Conservation (phyloP, 2,329 filamentous ascomycete species). For the Ustulina deusta region DNA sequence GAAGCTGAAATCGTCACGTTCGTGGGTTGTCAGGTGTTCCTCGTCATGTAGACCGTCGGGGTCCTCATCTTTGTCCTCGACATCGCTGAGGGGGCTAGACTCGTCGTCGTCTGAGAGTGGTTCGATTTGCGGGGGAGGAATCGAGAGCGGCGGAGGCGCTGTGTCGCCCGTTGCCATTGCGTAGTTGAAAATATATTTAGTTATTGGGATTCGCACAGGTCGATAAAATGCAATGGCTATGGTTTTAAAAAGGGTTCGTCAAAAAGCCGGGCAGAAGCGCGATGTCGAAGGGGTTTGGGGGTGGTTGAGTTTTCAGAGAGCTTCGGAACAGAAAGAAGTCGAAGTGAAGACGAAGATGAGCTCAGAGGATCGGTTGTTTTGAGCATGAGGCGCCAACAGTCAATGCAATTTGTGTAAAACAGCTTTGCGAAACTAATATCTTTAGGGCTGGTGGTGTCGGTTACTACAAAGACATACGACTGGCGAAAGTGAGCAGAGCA, state of each 20-base stretch:
- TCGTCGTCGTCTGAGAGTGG: constrained; percentile 70
- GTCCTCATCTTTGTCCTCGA: constrained; percentile 82
- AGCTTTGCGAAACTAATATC: constrained; percentile 40
- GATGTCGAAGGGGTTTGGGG: constrained; percentile 19
- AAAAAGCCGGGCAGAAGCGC: constrained; percentile 12
- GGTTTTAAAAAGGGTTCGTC: background rate
- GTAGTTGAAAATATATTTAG: constrained; percentile 6
- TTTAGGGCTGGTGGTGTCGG: constrained; percentile 36
- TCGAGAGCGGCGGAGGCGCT: constrained; percentile 62
- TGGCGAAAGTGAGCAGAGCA: constrained; percentile 40
- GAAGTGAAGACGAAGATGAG: constrained; percentile 27
- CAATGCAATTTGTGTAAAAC: constrained; percentile 31
- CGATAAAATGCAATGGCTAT: background rate
- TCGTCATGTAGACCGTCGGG: constrained; percentile 70
- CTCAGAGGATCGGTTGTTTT: constrained; percentile 23
- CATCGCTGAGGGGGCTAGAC: constrained; percentile 93
- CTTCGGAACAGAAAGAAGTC: constrained; percentile 28
- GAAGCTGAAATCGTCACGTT: constrained; percentile 51
- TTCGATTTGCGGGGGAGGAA: constrained; percentile 61
- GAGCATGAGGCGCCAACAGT: constrained; percentile 30
- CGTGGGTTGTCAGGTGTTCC: constrained; percentile 47
- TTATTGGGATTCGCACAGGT: background rate
- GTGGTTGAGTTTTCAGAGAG: constrained; percentile 35
- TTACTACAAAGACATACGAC: constrained; percentile 35
- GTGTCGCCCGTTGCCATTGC: constrained; percentile 65